phyloP scores from a whole-genome alignment of 768 basidiomycete genomes.

The Trichaptum fuscoviolaceum region DNA sequence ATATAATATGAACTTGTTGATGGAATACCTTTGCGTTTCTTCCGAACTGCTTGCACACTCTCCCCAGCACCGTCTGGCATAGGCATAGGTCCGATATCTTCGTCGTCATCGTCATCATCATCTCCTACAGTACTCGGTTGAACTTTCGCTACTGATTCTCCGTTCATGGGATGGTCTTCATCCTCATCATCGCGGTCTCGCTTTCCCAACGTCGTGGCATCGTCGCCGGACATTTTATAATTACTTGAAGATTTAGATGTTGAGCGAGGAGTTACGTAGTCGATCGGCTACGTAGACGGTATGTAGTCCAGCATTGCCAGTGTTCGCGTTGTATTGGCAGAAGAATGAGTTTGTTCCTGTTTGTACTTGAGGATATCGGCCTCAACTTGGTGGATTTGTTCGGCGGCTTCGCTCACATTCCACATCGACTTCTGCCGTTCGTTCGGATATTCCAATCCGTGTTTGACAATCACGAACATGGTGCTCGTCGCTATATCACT shows the following conservation, averaged over 20 bases:
- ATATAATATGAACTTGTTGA: conserved; percentile 12
- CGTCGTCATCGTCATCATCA: conserved; percentile 60
- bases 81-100: conserved; percentile 89
- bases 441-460: background rate
- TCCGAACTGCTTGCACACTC: conserved; percentile 41
- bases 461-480: background rate
- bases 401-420: background rate
- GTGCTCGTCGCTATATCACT: background rate
- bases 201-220: conserved; percentile 58
- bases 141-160: conserved; percentile 16
- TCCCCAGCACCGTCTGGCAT: conserved; percentile 46
- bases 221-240: conserved; percentile 19
- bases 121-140: conserved; percentile 27
- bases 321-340: background rate
- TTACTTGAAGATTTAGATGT: background rate
- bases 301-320: background rate
- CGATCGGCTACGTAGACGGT: background rate
- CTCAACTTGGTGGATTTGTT: background rate
- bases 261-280: background rate
- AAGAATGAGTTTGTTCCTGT: background rate
- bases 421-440: background rate
- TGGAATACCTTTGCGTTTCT: conserved; percentile 76
- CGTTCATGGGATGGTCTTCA: conserved; percentile 15
- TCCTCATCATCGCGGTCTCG: conserved; percentile 40
- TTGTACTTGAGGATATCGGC: background rate